phyloP scores from a whole-genome alignment of 495 filamentous ascomycete species.

The Parmelia sp. region DNA sequence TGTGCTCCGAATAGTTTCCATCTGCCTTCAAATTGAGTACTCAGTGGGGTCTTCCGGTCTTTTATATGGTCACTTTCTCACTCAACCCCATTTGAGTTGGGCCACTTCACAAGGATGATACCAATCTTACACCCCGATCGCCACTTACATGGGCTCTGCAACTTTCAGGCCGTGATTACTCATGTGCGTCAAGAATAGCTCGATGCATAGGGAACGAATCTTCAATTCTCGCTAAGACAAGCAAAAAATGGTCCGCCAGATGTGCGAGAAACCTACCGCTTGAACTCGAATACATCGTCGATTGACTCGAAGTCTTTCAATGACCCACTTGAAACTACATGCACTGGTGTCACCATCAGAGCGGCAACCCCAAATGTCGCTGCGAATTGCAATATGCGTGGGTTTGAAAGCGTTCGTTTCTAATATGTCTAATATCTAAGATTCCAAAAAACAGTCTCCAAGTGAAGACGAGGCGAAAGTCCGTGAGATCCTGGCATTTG shows the following conservation, averaged over 20 bases:
- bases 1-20: not conserved
- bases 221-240: too few species aligned
- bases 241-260: too few species aligned
- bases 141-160: too few species aligned
- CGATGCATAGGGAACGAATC: too few species aligned
- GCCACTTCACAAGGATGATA: not conserved
- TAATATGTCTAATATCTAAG: too few species aligned
- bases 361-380: not conserved
- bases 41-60: not conserved
- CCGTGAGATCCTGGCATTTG: not conserved
- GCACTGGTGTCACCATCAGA: too few species aligned
- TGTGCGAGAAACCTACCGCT: not conserved
- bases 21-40: not conserved
- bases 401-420: not conserved
- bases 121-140: not conserved
- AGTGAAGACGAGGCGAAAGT: not conserved
- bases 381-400: not conserved
- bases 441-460: too few species aligned
- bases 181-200: not conserved
- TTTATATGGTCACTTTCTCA: not conserved
- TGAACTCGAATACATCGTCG: not conserved
- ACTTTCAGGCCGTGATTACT: not conserved
- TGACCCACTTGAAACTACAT: too few species aligned
- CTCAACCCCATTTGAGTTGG: not conserved
- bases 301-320: not conserved